phyloP scores from a whole-genome alignment of 1,284 basidiomycete species.

The Tilletia caries region DNA sequence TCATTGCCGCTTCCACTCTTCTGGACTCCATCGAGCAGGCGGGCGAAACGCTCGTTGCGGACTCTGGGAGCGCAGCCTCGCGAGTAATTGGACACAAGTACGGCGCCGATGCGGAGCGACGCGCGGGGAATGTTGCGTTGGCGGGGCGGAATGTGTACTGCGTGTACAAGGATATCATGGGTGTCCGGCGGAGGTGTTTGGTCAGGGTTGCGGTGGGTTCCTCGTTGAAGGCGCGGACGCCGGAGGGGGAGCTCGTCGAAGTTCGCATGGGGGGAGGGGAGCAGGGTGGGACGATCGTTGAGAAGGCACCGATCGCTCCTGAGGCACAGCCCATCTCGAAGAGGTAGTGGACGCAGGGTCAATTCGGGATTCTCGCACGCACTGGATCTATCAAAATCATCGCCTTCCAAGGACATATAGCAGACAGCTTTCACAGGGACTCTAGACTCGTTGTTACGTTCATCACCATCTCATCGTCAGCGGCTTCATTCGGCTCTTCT shows the following conservation, averaged over 20 bases:
- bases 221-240: slow-evolving; percentile 1
- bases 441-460: too few relatives aligned
- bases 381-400: too few relatives aligned
- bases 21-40: slow-evolving; percentile 52
- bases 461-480: too few relatives aligned
- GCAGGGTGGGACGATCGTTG: neutral
- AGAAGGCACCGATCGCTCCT: neutral
- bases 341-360: too few relatives aligned
- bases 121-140: slow-evolving; percentile 40
- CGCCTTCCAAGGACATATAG: too few relatives aligned
- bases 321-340: too few relatives aligned
- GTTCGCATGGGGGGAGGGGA: neutral
- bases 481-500: too few relatives aligned
- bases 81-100: slow-evolving; percentile 52
- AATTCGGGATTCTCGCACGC: too few relatives aligned
- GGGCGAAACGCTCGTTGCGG: slow-evolving; percentile 38
- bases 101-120: slow-evolving; percentile 47
- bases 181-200: slow-evolving; percentile 44
- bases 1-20: slow-evolving; percentile 51
- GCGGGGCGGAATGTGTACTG: slow-evolving; percentile 44
- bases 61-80: slow-evolving; percentile 42
- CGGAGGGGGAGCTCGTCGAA: neutral
- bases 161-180: slow-evolving; percentile 50
- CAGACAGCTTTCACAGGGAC: too few relatives aligned
- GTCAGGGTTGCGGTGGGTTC: slow-evolving; percentile 45